phyloP scores from a whole-genome alignment of 768 basidiomycete genomes.

The Leccinum broughii region DNA sequence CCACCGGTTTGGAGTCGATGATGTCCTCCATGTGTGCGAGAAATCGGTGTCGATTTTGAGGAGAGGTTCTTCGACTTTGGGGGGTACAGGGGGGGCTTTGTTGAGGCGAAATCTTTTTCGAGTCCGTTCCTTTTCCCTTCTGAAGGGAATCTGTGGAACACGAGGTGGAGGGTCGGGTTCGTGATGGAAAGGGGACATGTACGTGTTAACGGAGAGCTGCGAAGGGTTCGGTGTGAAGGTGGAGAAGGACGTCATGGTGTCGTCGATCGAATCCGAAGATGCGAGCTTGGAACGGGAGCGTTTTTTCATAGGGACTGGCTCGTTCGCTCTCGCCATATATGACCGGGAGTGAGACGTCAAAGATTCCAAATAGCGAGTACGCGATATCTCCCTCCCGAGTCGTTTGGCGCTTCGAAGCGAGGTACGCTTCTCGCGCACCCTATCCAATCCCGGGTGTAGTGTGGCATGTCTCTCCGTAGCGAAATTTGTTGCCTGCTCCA shows the following conservation, averaged over 20 bases:
- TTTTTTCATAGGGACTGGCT: slow-evolving; percentile 25
- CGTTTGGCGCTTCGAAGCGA: too few species aligned
- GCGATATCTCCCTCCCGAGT: too few species aligned
- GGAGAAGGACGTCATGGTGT: slow-evolving; percentile 31
- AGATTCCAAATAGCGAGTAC: too few species aligned
- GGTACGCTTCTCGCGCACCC: too few species aligned
- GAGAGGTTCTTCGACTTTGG: slow-evolving; percentile 19
- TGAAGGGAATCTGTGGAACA: slow-evolving; percentile 14
- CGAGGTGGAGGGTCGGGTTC: slow-evolving; percentile 4
- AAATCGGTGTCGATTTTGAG: slow-evolving; percentile 30
- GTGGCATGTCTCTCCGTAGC: too few species aligned
- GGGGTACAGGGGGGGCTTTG: background rate
- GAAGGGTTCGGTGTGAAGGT: slow-evolving; percentile 41
- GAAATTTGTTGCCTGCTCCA: too few species aligned
- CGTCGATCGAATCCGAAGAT: slow-evolving; percentile 33
- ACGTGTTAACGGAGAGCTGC: slow-evolving; percentile 28
- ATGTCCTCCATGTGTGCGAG: slow-evolving; percentile 78
- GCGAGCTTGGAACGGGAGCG: slow-evolving; percentile 42
- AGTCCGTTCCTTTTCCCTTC: slow-evolving; percentile 35
- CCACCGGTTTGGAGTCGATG: slow-evolving; percentile 42
- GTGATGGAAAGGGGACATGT: slow-evolving; percentile 10
- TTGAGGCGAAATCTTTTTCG: background rate
- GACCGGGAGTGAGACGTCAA: too few species aligned
- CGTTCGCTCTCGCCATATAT: too few species aligned
- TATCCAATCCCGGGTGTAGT: too few species aligned